A percentile compares a stretch with the other conserved stretches of the same genome.
Conservation (phyloP, 176 grass and related monocot genomes). For the Aegilops speltoides region DNA sequence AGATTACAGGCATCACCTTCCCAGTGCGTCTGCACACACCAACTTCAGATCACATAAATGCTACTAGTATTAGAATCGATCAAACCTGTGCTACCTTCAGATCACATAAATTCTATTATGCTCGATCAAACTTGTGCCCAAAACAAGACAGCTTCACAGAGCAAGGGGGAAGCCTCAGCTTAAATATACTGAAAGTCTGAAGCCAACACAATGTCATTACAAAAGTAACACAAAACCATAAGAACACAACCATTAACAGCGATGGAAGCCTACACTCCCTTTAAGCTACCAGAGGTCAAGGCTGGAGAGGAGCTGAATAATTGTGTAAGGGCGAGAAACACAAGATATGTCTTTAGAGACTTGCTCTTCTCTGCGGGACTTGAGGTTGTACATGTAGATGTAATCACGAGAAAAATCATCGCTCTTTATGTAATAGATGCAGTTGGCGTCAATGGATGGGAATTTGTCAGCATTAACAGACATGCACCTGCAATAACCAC, state of each 20-base stretch:
- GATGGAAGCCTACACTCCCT: neutral
- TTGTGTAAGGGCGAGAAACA: neutral
- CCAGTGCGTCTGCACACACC: neutral
- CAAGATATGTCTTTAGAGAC: neutral
- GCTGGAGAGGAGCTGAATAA: neutral
- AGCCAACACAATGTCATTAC: neutral
- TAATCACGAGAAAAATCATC: neutral
- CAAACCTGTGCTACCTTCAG: neutral
- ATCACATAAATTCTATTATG: neutral
- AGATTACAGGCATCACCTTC: neutral
- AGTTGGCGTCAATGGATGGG: neutral
- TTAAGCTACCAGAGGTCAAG: neutral
- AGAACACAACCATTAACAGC: neutral
- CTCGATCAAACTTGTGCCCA: neutral
- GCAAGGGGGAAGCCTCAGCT: neutral
- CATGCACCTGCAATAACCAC: neutral
- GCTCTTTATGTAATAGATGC: neutral
- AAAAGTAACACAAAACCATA: neutral
- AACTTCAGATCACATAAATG: neutral
- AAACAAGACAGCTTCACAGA: neutral
- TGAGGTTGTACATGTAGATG: neutral
- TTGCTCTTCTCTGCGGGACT: neutral
- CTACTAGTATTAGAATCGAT: neutral
- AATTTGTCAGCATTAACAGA: neutral
- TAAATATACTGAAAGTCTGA: neutral